A percentile compares a stretch with the other conserved stretches of the same genome.
Evolutionary conservation across 768 basidiomycete species (phyloP).

Genomic region (Asterophora lycoperdoides): DNA sequence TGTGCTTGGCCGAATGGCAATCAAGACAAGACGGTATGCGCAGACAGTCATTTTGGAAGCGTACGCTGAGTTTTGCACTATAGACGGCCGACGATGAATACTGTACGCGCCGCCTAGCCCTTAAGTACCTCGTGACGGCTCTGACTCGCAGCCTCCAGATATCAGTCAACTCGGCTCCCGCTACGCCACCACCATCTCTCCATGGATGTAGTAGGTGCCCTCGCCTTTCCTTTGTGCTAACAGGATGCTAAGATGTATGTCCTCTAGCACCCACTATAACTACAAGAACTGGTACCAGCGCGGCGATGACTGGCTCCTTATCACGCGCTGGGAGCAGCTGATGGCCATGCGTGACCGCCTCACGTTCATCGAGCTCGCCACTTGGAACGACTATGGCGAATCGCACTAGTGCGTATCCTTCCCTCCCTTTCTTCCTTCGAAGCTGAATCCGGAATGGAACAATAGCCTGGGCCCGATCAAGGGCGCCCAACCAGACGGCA

Average conservation of each 20-base stretch:
- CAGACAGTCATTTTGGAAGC: neutral
- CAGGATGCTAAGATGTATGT: constrained; percentile 18
- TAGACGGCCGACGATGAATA: constrained; percentile 46
- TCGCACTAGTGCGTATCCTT: constrained; percentile 53
- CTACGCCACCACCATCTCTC: constrained; percentile 45
- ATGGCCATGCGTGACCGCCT: constrained; percentile 50
- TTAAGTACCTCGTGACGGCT: too few relatives aligned
- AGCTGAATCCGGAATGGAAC: neutral
- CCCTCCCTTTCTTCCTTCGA: neutral
- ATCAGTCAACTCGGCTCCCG: constrained; percentile 42
- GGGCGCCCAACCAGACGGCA: constrained; percentile 40
- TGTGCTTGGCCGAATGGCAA: constrained; percentile 58
- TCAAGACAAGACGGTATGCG: constrained; percentile 36
- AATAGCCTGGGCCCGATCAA: constrained; percentile 55
- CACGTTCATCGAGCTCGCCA: constrained; percentile 62
- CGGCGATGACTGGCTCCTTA: constrained; percentile 64
- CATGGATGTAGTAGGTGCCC: constrained; percentile 43
- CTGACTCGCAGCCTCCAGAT: too few relatives aligned
- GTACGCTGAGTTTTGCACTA: constrained; percentile 5
- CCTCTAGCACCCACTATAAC: constrained; percentile 47
- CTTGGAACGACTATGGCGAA: constrained; percentile 80
- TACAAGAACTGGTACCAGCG: constrained; percentile 67
- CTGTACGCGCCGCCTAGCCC: constrained; percentile 28
- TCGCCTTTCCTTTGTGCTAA: neutral
- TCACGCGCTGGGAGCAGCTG: constrained; percentile 68